phyloP scores from a whole-genome alignment of 129 eudicot genomes.

The Silybum marianum region DNA sequence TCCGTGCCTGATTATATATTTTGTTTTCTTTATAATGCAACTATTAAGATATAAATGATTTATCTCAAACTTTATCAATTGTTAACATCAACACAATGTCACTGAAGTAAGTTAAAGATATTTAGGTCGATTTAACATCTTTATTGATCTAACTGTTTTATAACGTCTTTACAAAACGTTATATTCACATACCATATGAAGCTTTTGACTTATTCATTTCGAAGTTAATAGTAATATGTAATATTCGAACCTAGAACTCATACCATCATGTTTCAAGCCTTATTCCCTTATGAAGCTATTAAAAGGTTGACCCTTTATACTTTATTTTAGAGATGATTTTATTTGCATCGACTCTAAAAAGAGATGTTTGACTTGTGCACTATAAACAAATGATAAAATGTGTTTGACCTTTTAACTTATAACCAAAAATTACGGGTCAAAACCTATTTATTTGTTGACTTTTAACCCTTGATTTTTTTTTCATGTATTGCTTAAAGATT shows the following conservation, averaged over 20 bases:
- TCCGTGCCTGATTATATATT: neutral
- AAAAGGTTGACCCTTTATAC: neutral
- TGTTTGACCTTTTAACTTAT: neutral
- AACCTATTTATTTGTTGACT: neutral
- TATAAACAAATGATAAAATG: neutral
- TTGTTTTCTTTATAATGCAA: neutral
- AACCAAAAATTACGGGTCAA: neutral
- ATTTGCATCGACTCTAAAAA: neutral
- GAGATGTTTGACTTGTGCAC: constrained; percentile 6
- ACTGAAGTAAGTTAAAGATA: too few species aligned
- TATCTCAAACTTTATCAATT: neutral
- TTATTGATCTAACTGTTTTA: too few species aligned
- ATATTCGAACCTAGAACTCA: neutral
- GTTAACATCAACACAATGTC: too few species aligned
- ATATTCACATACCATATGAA: neutral
- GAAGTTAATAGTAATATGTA: neutral
- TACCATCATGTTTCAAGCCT: neutral
- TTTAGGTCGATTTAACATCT: too few species aligned
- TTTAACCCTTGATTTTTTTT: neutral
- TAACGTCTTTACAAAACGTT: neutral
- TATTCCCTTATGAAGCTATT: neutral
- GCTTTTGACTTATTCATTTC: neutral
- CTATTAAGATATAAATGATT: neutral
- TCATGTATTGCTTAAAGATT: neutral
- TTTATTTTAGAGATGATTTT: neutral